Evolutionary conservation across 2,329 filamentous ascomycete genomes (phyloP).

Genomic region (Orbilia quercus): DNA sequence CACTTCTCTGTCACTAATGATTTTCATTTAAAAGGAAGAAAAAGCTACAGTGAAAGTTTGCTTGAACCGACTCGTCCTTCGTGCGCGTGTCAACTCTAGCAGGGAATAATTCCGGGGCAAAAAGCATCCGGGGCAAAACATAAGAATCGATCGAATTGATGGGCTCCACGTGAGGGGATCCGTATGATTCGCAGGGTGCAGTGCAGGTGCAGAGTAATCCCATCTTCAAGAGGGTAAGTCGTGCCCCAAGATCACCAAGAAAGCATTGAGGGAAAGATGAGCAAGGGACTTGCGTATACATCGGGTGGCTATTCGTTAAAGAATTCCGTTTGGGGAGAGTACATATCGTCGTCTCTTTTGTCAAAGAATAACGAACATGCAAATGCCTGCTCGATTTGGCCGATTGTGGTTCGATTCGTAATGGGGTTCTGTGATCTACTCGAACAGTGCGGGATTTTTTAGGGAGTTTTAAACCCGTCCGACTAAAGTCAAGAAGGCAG

Average conservation of each 20-base stretch:
- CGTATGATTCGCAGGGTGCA: conserved; percentile 23
- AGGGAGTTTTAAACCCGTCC: conserved; percentile 8
- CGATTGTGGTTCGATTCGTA: neutral
- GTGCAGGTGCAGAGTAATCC: conserved; percentile 22
- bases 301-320: conserved; percentile 23
- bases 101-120: neutral
- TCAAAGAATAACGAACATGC: neutral
- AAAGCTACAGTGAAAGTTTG: too few species aligned
- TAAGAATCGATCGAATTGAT: conserved; percentile 7
- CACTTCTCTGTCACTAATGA: too few species aligned
- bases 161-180: conserved; percentile 12
- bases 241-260: conserved; percentile 1
- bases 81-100: too few species aligned
- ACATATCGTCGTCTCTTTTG: neutral
- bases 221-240: neutral
- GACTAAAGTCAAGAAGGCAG: neutral
- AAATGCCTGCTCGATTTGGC: conserved; percentile 12
- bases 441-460: conserved; percentile 49
- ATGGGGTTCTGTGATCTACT: conserved; percentile 5
- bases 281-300: conserved; percentile 1
- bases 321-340: conserved; percentile 27
- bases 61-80: too few species aligned
- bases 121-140: too few species aligned
- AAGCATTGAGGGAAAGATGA: conserved; percentile 23
- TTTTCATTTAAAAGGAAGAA: too few species aligned